Base-by-base conservation (phyloP, 768 basidiomycete species). In the Clathrus columnatus region DNA sequence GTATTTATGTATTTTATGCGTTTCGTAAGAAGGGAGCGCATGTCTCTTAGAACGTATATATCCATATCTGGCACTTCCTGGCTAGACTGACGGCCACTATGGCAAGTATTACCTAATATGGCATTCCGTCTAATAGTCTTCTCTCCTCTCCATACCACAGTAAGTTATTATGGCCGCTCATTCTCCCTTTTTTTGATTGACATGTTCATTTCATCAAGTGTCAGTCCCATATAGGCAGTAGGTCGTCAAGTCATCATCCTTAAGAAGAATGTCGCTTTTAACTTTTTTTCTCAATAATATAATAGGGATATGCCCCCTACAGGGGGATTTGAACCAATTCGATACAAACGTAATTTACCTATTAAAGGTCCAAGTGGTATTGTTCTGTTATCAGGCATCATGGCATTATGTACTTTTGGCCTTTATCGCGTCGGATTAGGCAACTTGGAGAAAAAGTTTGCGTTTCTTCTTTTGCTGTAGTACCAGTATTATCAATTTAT, bases 291-390 rank as follows among this genome's bases (percentile, higher is more conserved):
- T n/a, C n/a, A n/a, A n/a, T n/a, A n/a, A n/a, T n/a, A n/a, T 24
- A 28, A 26, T 71, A 96, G 94, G 72, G 95, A 99, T 67, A 87
- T 99, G 83, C 95, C 95, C 63, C 95, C 95, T 42, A 62, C 83
- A 45, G 93, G 92, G 59, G 95, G 95, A 1, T 99, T 95, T 72
- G 92, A 90, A 67, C 73, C 85, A 26, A 72, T 99, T 72, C 85
- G 85, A 70, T 99, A 97, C 80, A 94, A 92, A 71, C 87, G 95
- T 62, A 95, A 94, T 71, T 81, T 98, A 47, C 93, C 95, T 46
- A 75, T 91, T 67, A 82, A 87, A 57, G 91, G 91, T 2, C 91
- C 91, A 51, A 82, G 90, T 29, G 92, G 91, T 21, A 74, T 85
- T 54, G 85, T 79, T 60, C 83, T 97, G 64, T 87, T 97, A 60